Base-by-base conservation (phyloP, 257 asterid species). In the Fraxinus americana region DNA sequence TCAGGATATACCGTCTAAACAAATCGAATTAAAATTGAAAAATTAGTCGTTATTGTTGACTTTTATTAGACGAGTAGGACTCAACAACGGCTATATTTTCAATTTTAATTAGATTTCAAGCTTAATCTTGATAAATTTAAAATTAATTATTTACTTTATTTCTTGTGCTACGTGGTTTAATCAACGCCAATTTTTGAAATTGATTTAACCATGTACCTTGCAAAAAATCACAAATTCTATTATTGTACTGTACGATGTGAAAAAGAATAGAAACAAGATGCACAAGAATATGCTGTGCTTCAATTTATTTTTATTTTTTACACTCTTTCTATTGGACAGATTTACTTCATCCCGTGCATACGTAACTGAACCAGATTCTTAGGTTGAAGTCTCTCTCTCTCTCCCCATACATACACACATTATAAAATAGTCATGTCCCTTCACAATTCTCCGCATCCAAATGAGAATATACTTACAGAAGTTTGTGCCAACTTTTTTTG, bases 261-360 rank as follows among this genome's bases (percentile, higher is more conserved):
- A 71, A 72, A 14, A 27, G 77, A 70, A 76, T 70, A 75, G 21
- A 16, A 61, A 48, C 12, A 7, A 75, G 84, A 80, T 80, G 77
- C 84, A 75, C 17, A 43, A 61, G 80, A 75, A 80, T 80, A 80
- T 80, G 80, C 84, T 70, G 32, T 25, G 2, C n/a, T 39, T 39
- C 45, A 39, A 7, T 21, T 59, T 21, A 14, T 1, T 59, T 59
- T 59, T 8, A 25, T 10, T 61, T 61, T 21, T 23, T 21, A 57
- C 25, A 7, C 16, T 7, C 32, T 21, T 9, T 61, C 68, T 7
- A 5, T 61, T 12, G 45, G 45, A 39, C 45, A 9, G 45, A 39
- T 8, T 1, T 39, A 39, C 45, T 9, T 61, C 68, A 6, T 30
- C 9, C 7, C 9, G 10, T 39, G 13, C 45, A 39, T 39, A 39